Conservation (phyloP, 345 rosid genomes). For the Syzygium jambos region DNA sequence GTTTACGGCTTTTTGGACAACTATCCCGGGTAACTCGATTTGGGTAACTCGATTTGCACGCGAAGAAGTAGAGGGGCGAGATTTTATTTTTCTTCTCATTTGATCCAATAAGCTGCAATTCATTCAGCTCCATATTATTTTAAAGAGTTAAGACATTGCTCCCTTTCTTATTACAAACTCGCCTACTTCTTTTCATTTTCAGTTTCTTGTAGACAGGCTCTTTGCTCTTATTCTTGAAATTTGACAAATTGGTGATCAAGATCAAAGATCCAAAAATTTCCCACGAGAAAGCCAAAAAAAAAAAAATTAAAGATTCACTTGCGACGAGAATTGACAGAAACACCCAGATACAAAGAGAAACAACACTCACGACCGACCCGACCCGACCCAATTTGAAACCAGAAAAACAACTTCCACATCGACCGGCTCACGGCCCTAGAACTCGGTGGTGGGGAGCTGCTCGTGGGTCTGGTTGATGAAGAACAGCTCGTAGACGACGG, state of each 20-base stretch:
- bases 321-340: background rate
- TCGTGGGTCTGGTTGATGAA: slow-evolving; percentile 51
- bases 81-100: no score
- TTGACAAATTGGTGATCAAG: background rate
- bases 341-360: background rate
- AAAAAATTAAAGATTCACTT: background rate
- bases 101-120: no score
- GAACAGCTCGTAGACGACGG: slow-evolving; percentile 48
- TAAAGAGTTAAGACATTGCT: background rate
- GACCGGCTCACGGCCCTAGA: background rate
- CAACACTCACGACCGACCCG: slow-evolving; percentile 1
- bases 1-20: no score
- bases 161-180: background rate
- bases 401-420: background rate
- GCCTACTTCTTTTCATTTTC: background rate
- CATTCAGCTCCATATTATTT: background rate
- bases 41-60: no score
- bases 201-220: background rate
- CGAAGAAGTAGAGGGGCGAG: no score
- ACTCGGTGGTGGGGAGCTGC: slow-evolving; percentile 57
- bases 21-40: no score
- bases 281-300: slow-evolving; percentile 1
- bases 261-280: background rate
- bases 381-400: background rate
- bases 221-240: background rate